These are phyloP conservation scores for Acacia pycnantha DNA, from an alignment of 331 rosid species.

Conservation along the genomic window DNA sequence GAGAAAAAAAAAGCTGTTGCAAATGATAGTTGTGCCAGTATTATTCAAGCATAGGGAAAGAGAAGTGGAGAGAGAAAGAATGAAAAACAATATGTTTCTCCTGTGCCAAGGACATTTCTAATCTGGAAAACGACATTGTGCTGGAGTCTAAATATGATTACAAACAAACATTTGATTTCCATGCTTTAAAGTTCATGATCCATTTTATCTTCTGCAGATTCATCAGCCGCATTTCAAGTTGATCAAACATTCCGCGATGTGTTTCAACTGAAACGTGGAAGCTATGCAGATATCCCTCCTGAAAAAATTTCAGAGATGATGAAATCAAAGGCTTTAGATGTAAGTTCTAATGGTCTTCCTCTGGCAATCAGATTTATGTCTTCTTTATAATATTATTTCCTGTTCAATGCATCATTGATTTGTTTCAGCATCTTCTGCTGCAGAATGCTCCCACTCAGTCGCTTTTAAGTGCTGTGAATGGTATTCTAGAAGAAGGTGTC, in stretches of 20 bases:
- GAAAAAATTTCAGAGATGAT: slow-evolving; percentile 85
- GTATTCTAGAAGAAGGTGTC: slow-evolving; percentile 84
- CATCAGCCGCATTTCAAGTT: slow-evolving; percentile 48
- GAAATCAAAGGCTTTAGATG: slow-evolving; percentile 82
- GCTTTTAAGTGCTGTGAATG: slow-evolving; percentile 80
- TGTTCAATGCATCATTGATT: slow-evolving; percentile 43
- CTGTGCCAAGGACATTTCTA: background rate
- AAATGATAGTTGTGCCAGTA: background rate
- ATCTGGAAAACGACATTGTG: background rate
- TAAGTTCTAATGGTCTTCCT: slow-evolving; percentile 31
- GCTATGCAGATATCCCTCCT: slow-evolving; percentile 76
- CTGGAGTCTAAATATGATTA: background rate
- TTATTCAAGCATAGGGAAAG: background rate
- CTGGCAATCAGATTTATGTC: background rate
- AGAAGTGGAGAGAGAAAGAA: background rate
- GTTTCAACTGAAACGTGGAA: slow-evolving; percentile 74
- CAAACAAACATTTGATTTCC: background rate
- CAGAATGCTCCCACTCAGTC: slow-evolving; percentile 98
- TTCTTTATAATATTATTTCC: background rate
- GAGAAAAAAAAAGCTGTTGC: background rate
- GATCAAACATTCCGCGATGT: slow-evolving; percentile 84
- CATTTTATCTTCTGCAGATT: slow-evolving; percentile 40
- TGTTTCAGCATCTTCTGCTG: slow-evolving; percentile 52
- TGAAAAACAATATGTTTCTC: background rate
- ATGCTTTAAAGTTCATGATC: too few relatives aligned